phyloP scores from a whole-genome alignment of 768 basidiomycete species.

The Termitomyces titanicus region DNA sequence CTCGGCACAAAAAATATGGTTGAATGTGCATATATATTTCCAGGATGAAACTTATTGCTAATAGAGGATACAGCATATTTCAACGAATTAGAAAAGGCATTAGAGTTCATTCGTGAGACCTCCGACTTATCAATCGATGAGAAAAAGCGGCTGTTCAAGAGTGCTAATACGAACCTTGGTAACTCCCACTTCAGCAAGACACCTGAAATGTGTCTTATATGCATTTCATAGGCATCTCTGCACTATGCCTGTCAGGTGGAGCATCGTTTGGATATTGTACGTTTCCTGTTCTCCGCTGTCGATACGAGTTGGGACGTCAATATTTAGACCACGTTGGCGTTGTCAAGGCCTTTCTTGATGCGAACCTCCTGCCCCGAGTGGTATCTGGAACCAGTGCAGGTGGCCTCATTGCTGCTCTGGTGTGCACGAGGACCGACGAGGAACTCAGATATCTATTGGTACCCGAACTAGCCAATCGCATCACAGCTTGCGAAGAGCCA shows the following conservation, averaged over 20 bases:
- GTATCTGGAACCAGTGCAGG: slow-evolving; percentile 95
- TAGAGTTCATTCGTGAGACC: slow-evolving; percentile 74
- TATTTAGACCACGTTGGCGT: slow-evolving; percentile 81
- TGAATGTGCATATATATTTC: slow-evolving; percentile 52
- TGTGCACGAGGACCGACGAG: slow-evolving; percentile 84
- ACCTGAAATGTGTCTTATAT: background rate
- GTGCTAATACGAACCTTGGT: slow-evolving; percentile 85
- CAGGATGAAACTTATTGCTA: background rate
- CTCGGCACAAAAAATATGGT: slow-evolving; percentile 88
- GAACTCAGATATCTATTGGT: slow-evolving; percentile 77
- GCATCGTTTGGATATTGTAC: slow-evolving; percentile 92
- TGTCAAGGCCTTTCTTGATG: slow-evolving; percentile 88
- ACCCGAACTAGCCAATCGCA: slow-evolving; percentile 79
- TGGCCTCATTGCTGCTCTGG: slow-evolving; percentile 70
- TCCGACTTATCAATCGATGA: slow-evolving; percentile 77
- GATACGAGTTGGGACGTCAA: background rate
- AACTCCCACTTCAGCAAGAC: background rate
- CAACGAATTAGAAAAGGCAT: slow-evolving; percentile 69
- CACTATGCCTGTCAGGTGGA: slow-evolving; percentile 94
- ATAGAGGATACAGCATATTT: slow-evolving; percentile 62
- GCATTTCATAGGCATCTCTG: slow-evolving; percentile 56
- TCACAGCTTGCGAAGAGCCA: slow-evolving; percentile 81
- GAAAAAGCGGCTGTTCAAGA: slow-evolving; percentile 90
- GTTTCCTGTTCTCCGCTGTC: slow-evolving; percentile 20
- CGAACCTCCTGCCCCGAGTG: slow-evolving; percentile 82